phyloP scores from a whole-genome alignment of 352 stramenopile species.

The Pythium periplocum region DNA sequence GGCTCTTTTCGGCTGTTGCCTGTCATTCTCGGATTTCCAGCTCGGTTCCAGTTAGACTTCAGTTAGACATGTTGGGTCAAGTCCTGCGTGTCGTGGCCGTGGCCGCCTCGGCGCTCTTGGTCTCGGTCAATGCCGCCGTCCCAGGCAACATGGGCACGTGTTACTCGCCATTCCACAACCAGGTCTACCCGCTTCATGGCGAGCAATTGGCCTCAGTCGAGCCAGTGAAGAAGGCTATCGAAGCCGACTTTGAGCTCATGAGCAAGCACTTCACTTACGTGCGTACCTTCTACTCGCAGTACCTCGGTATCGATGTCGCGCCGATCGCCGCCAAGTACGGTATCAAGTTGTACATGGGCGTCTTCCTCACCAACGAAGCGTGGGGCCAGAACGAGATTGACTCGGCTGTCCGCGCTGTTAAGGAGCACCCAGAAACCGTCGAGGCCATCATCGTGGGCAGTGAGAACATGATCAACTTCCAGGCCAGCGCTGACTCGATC shows the following conservation, averaged over 20 bases:
- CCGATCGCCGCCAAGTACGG: constrained; percentile 38
- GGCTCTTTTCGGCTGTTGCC: too few species aligned
- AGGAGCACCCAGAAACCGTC: constrained; percentile 37
- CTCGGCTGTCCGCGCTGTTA: constrained; percentile 32
- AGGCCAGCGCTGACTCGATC: constrained; percentile 15
- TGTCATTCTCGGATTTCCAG: too few species aligned
- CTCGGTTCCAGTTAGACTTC: too few species aligned
- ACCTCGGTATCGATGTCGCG: constrained; percentile 22
- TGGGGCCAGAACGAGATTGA: constrained; percentile 42
- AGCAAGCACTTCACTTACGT: constrained; percentile 17
- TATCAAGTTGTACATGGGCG: constrained; percentile 50
- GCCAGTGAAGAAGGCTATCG: constrained; percentile 11
- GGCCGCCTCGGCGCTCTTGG: constrained; percentile 17
- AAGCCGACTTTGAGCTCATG: constrained; percentile 28
- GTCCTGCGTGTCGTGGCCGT: neutral
- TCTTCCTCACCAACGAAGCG: constrained; percentile 41
- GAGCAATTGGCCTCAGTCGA: constrained; percentile 8
- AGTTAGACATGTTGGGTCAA: neutral
- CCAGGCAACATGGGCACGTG: constrained; percentile 20
- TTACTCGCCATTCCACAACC: constrained; percentile 21
- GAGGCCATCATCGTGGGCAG: constrained; percentile 46
- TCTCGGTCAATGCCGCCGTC: constrained; percentile 12
- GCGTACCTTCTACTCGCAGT: constrained; percentile 28
- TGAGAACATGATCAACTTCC: constrained; percentile 22
- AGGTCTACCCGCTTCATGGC: constrained; percentile 11